These are phyloP conservation scores for Trichomonas gallinae DNA, from an alignment of 208 protist genomes.

Conservation along the genomic window DNA sequence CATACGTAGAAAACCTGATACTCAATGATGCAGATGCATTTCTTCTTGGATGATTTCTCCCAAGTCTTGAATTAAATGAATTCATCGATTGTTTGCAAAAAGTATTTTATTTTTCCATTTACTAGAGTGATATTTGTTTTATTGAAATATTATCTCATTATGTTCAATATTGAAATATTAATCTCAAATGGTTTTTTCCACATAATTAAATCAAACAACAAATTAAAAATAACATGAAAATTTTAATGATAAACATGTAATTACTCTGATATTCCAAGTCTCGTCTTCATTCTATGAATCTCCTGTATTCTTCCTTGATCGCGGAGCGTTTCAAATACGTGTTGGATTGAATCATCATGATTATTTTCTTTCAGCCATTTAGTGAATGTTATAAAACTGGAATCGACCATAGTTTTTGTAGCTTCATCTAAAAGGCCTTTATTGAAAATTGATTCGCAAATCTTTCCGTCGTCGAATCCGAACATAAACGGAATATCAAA, in stretches of 20 bases:
- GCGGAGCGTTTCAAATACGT: background rate
- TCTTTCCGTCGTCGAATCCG: background rate
- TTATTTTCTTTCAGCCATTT: background rate
- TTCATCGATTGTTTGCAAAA: too few species aligned
- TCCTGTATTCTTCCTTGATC: slow-evolving; percentile 18
- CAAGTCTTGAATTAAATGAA: too few species aligned
- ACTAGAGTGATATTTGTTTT: background rate
- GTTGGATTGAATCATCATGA: background rate
- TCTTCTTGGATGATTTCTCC: too few species aligned
- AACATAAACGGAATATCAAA: background rate
- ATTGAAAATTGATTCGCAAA: background rate
- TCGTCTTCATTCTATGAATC: background rate
- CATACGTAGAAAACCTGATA: too few species aligned
- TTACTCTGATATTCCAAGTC: background rate
- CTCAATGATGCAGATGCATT: too few species aligned
- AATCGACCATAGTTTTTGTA: background rate
- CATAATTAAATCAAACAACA: background rate
- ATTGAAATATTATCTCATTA: background rate
- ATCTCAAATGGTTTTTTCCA: background rate
- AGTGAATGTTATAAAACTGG: background rate
- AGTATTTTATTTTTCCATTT: too few species aligned
- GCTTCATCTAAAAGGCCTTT: background rate
- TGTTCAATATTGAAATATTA: background rate
- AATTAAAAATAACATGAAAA: background rate
- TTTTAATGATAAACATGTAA: background rate